A percentile compares a stretch with the other conserved stretches of the same genome.
Evolutionary conservation across 2,329 filamentous ascomycete genomes (phyloP).

Genomic region (Ascochyta pisi): DNA sequence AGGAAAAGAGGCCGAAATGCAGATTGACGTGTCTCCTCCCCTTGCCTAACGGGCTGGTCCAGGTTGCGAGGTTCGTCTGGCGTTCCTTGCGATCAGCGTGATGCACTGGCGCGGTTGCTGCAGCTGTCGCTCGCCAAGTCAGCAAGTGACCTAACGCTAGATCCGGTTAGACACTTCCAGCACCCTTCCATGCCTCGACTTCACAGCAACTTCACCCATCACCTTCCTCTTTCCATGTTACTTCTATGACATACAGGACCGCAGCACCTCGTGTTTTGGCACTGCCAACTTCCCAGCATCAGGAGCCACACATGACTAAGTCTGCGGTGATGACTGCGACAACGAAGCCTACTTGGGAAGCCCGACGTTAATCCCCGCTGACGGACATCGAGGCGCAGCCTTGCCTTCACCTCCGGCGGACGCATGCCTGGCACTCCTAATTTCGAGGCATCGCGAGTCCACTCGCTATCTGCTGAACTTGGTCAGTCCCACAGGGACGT

Average conservation of each 20-base stretch:
- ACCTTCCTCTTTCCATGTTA: neutral
- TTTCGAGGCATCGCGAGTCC: neutral
- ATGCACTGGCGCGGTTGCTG: constrained; percentile 28
- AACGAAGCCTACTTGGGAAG: neutral
- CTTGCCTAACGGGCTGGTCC: constrained; percentile 18
- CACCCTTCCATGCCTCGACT: neutral
- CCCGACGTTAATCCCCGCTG: constrained; percentile 12
- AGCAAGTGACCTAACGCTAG: constrained; percentile 8
- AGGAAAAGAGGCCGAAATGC: neutral
- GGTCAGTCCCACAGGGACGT: neutral
- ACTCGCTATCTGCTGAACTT: neutral
- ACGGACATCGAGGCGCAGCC: constrained; percentile 12
- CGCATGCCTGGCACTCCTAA: neutral
- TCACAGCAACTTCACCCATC: neutral
- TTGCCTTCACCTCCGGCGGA: constrained; percentile 1
- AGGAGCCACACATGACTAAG: neutral
- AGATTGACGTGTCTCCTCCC: constrained; percentile 12
- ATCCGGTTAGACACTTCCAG: neutral
- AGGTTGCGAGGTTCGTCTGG: constrained; percentile 28
- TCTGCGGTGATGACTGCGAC: constrained; percentile 2
- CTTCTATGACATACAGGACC: neutral
- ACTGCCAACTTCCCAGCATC: neutral
- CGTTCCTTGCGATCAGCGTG: constrained; percentile 32
- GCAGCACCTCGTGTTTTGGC: neutral
- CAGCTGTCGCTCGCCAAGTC: constrained; percentile 28